A percentile compares a stretch with the other conserved stretches of the same genome.
Evolutionary conservation across 148 eudicot genomes (phyloP).

Genomic region (Mesembryanthemum crystallinum): DNA sequence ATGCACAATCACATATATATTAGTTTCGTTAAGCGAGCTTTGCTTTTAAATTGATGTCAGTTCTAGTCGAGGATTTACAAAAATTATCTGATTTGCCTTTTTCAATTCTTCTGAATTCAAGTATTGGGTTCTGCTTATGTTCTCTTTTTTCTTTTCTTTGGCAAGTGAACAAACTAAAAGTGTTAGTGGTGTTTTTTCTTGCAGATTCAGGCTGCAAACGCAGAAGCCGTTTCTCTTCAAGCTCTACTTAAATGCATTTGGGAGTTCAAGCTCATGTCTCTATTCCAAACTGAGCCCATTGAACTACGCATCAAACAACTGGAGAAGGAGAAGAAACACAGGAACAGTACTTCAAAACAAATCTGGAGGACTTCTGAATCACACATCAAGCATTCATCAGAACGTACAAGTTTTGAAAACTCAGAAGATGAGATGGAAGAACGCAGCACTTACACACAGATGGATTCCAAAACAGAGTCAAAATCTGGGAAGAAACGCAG

Average conservation of each 20-base stretch:
- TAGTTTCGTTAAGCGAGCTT: too few species aligned
- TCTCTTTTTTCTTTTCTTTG: too few species aligned
- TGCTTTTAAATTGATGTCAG: too few species aligned
- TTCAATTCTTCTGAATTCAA: background rate
- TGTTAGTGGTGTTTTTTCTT: background rate
- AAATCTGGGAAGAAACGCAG: conserved; percentile 18
- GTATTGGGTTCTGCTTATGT: too few species aligned
- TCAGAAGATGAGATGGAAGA: background rate
- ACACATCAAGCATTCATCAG: background rate
- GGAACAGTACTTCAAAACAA: background rate
- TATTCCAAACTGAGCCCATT: background rate
- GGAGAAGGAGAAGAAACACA: conserved; percentile 10
- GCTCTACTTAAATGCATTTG: conserved; percentile 18
- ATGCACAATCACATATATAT: too few species aligned
- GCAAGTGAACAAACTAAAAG: too few species aligned
- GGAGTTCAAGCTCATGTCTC: conserved; percentile 22
- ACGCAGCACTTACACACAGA: background rate
- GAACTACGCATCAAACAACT: conserved; percentile 21
- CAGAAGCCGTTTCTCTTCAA: conserved; percentile 8
- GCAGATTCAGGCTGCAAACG: conserved; percentile 15
- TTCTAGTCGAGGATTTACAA: background rate
- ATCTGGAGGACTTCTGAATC: background rate
- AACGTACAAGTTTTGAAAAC: background rate
- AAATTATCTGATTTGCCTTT: background rate
- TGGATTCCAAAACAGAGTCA: background rate